Base-by-base conservation (phyloP, 2,329 filamentous ascomycete genomes). In the Colletotrichum sp. region DNA sequence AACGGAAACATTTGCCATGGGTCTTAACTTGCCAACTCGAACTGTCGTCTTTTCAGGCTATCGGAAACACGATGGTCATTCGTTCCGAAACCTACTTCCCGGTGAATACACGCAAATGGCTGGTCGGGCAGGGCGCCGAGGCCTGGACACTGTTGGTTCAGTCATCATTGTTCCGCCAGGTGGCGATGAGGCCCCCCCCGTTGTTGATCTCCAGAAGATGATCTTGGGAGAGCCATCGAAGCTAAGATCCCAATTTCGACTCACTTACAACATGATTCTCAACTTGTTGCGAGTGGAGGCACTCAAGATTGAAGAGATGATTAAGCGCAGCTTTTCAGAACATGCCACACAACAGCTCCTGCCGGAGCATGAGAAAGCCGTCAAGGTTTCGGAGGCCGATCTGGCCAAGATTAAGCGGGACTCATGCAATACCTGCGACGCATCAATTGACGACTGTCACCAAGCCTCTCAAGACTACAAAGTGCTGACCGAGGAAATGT, bases 31-130 rank as follows among this genome's bases (percentile, higher is more conserved):
- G 72, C 97, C 97, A 1, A 99, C 97, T 1, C 92, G 97, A 78
- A 99, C 97, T 1, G 97, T 99, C 0, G 96, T 99, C 3, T 99
- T 99, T 84, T 99, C 97, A 13, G 97, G 97, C 12, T 98, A 97
- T 84, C 93, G 97, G 67, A 99, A 99, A 83, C 96, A 98, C 79
- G 97, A 99, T 81, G 97, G 97, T 7, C 94, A 97, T 79, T 92
- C 92, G 6, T 99, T 99, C 87, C 91, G 97, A 78, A 97, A 98
- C 82, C 88, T 99, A 0, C 89, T 98, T 0, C 96, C 97, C 0
- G 97, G 97, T 18, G 97, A 99, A 83, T 99, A 99, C 83, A 99
- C 97, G 2, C 97, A 99, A 81, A 99, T 99, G 97, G 96, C 97
- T 28, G 97, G 97, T 39, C 92, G 97, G 86, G 97, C 97, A 68